Conservation (phyloP, 495 filamentous ascomycete genomes). For the Pseudomonodictys pantanalensis region DNA sequence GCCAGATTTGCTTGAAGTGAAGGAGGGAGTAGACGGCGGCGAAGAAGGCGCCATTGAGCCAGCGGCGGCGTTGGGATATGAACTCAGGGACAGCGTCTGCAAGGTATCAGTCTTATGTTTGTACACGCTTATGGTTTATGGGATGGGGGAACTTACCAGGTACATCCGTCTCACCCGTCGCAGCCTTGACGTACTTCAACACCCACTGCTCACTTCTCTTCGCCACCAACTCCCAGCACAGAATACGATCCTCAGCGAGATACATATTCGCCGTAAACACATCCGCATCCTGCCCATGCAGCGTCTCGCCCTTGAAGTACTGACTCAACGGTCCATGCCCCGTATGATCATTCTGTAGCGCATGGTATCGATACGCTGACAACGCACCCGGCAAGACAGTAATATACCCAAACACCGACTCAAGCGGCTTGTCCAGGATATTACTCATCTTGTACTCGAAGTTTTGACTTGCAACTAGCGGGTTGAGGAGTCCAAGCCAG, state of each 20-base stretch:
- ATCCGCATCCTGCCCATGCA: slow-evolving; percentile 95
- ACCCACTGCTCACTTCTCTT: slow-evolving; percentile 96
- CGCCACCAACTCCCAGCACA: slow-evolving; percentile 98
- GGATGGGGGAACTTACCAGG: slow-evolving; percentile 59
- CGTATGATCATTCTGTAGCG: slow-evolving; percentile 92
- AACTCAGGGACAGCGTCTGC: slow-evolving; percentile 81
- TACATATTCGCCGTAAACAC: slow-evolving; percentile 99
- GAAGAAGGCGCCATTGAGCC: slow-evolving; percentile 99
- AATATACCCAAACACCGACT: slow-evolving; percentile 97
- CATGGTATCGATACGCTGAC: slow-evolving; percentile 93
- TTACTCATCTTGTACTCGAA: slow-evolving; percentile 99
- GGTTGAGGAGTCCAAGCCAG: slow-evolving; percentile 82
- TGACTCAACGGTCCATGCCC: slow-evolving; percentile 94
- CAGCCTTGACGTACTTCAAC: slow-evolving; percentile 93
- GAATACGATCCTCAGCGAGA: slow-evolving; percentile 94
- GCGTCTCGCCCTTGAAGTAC: slow-evolving; percentile 98
- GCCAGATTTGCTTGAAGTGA: slow-evolving; percentile 91
- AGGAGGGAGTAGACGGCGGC: slow-evolving; percentile 96
- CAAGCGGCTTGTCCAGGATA: slow-evolving; percentile 95
- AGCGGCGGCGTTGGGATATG: slow-evolving; percentile 89
- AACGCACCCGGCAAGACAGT: slow-evolving; percentile 94
- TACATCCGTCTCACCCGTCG: slow-evolving; percentile 95
- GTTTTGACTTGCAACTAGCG: slow-evolving; percentile 93
- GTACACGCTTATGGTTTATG: too few relatives aligned
- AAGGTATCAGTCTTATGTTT: not conserved